Evolutionary conservation across 2,329 filamentous ascomycete genomes (phyloP).

Genomic region (Tolypocladium amazonense): DNA sequence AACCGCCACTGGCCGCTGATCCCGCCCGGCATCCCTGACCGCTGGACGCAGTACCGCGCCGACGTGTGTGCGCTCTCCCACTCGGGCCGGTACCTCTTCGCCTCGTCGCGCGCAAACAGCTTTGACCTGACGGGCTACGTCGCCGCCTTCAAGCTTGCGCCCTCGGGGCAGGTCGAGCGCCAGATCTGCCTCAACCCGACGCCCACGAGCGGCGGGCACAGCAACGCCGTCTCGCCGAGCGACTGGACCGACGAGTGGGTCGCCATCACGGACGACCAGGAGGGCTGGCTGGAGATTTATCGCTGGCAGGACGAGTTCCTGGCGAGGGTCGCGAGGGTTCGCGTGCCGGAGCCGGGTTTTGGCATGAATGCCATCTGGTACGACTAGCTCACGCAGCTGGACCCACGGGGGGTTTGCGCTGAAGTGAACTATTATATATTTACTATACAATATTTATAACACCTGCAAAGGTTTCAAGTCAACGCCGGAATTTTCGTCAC

Average conservation of each 20-base stretch:
- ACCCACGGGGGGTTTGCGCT: neutral
- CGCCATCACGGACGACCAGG: conserved; percentile 81
- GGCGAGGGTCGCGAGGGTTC: conserved; percentile 62
- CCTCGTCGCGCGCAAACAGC: conserved; percentile 70
- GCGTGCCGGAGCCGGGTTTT: conserved; percentile 79
- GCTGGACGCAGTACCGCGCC: conserved; percentile 61
- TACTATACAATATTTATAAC: neutral
- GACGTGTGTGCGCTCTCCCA: conserved; percentile 69
- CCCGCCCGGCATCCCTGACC: conserved; percentile 53
- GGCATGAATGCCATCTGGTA: conserved; percentile 98
- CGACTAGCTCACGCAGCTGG: conserved; percentile 30
- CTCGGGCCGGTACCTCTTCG: conserved; percentile 68
- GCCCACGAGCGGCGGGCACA: conserved; percentile 78
- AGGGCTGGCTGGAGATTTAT: conserved; percentile 81
- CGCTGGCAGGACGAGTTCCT: conserved; percentile 76
- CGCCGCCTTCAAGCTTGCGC: conserved; percentile 62
- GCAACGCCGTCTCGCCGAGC: conserved; percentile 76
- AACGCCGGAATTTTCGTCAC: neutral
- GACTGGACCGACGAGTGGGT: conserved; percentile 82
- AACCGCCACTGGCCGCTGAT: conserved; percentile 68
- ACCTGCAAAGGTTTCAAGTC: neutral
- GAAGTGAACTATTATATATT: neutral
- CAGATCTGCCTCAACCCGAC: conserved; percentile 78
- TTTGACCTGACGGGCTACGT: conserved; percentile 73
- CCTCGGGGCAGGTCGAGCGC: conserved; percentile 59